Conservation (phyloP, 208 protist genomes). For the Trypanosoma rangeli region DNA sequence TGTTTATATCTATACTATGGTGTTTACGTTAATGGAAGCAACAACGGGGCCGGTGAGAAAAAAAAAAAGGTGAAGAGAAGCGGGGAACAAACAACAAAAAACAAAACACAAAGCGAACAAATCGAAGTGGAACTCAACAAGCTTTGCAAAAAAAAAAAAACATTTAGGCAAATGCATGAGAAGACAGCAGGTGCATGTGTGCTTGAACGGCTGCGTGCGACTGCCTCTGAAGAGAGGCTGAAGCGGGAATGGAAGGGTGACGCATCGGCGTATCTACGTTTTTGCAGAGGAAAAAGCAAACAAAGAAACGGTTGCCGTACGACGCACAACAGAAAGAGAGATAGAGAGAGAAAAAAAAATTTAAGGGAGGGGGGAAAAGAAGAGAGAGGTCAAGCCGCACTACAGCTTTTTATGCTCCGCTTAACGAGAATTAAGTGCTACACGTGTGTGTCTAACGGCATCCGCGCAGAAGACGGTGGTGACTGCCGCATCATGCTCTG, state of each 20-base stretch:
- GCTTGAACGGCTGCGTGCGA: no score
- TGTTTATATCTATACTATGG: not conserved
- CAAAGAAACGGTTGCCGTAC: constrained; percentile 17
- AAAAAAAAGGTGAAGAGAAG: constrained; percentile 2
- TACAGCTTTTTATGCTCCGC: no score
- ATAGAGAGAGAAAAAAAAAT: constrained; percentile 2
- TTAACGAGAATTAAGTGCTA: no score
- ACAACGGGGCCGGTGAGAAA: constrained; percentile 3
- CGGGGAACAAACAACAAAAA: not conserved
- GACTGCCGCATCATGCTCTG: not conserved
- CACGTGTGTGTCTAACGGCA: not conserved
- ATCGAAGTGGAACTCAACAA: not conserved
- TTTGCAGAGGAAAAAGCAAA: constrained; percentile 13
- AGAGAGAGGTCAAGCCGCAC: no score
- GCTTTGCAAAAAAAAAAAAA: not conserved
- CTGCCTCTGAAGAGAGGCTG: no score
- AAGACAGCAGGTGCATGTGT: not conserved
- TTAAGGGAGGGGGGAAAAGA: not conserved
- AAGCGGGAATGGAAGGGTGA: not conserved
- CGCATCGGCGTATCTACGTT: not conserved
- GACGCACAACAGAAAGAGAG: constrained; percentile 2
- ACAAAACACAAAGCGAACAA: constrained; percentile 9
- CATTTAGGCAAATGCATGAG: not conserved
- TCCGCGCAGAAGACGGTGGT: not conserved
- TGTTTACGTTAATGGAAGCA: not conserved